These are phyloP conservation scores for Acanthamoeba royreba DNA, from an alignment of 208 protist genomes.

Conservation along the genomic window DNA sequence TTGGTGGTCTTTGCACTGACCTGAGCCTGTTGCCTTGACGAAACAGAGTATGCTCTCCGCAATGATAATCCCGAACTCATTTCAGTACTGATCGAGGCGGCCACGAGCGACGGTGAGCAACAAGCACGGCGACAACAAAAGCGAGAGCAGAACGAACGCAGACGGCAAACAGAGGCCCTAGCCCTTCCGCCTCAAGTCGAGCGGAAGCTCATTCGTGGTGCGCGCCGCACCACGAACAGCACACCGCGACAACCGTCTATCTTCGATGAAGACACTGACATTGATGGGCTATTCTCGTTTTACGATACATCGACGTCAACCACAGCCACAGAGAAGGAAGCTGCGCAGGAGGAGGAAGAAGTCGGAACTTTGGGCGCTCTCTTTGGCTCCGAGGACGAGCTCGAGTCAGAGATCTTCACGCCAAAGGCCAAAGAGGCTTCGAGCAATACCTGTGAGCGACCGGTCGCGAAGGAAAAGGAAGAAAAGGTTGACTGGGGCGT, in stretches of 20 bases:
- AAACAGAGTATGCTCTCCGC: not conserved
- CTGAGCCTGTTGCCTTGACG: not conserved
- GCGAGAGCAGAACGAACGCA: not conserved
- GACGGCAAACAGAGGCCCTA: not conserved
- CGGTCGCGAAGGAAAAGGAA: not conserved
- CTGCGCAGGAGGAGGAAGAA: not conserved
- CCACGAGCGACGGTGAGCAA: not conserved
- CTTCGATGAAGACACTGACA: not conserved
- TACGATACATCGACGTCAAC: not conserved
- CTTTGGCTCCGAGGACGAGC: not conserved
- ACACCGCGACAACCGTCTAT: not conserved
- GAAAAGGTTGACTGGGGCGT: too few relatives aligned
- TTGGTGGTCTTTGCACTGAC: not conserved
- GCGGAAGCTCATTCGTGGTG: not conserved
- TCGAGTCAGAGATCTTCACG: not conserved
- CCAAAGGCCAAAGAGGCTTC: not conserved
- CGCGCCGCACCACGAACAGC: not conserved
- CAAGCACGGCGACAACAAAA: not conserved
- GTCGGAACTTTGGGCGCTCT: not conserved
- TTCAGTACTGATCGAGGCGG: not conserved
- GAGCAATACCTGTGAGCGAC: too few relatives aligned
- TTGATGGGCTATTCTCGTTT: not conserved
- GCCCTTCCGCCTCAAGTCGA: not conserved
- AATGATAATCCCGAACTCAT: conserved; percentile 4
- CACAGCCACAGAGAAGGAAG: not conserved